phyloP scores from a whole-genome alignment of 2,329 filamentous ascomycete species.

The Fusarium brachygibbosum region DNA sequence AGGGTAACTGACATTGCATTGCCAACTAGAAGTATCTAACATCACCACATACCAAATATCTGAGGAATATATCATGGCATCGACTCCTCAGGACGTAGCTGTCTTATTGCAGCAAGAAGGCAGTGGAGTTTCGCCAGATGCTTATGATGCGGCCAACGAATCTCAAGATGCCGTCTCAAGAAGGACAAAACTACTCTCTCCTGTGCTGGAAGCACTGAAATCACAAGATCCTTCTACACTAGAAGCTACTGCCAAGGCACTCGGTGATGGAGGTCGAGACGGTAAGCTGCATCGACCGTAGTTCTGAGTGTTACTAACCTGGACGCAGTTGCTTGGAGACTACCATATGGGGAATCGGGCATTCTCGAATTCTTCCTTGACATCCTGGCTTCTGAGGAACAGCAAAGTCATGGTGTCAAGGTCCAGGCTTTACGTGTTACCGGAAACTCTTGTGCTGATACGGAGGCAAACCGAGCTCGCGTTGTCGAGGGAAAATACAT shows the following conservation, averaged over 20 bases:
- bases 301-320: background rate
- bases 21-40: background rate
- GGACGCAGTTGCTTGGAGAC: constrained; percentile 66
- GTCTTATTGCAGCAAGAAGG: constrained; percentile 54
- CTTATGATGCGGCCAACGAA: constrained; percentile 49
- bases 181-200: constrained; percentile 53
- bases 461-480: constrained; percentile 71
- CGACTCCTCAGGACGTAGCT: constrained; percentile 57
- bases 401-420: constrained; percentile 59
- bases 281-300: constrained; percentile 55
- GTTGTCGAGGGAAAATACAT: constrained; percentile 66
- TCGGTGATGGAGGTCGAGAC: constrained; percentile 69
- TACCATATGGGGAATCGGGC: constrained; percentile 69
- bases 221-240: constrained; percentile 56
- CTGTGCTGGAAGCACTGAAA: constrained; percentile 57
- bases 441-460: constrained; percentile 74
- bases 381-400: constrained; percentile 56
- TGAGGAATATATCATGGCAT: constrained; percentile 19
- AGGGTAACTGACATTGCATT: constrained; percentile 16
- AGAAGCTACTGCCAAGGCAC: constrained; percentile 62
- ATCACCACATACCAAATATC: background rate
- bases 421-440: constrained; percentile 69
- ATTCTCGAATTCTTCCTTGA: constrained; percentile 69
- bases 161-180: constrained; percentile 38
- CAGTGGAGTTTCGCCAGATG: constrained; percentile 46